phyloP scores from a whole-genome alignment of 192 early-diverging fungal genomes.

The Jimgerdemannia lactiflua region DNA sequence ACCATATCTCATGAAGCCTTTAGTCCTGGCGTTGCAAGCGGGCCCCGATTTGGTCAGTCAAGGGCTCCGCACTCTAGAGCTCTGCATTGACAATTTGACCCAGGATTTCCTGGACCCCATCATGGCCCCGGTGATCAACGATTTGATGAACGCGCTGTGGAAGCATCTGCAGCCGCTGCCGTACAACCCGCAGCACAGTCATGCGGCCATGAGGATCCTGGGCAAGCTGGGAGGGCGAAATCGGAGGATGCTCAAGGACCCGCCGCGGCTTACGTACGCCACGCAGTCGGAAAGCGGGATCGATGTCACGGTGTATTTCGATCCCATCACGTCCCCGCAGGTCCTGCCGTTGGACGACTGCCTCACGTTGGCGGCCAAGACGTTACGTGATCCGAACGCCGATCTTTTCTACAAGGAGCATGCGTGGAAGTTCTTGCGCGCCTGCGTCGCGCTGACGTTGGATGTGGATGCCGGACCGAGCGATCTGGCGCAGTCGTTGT shows the following conservation, averaged over 20 bases:
- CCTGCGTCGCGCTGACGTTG: slow-evolving; percentile 63
- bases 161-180: slow-evolving; percentile 86
- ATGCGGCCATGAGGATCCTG: slow-evolving; percentile 86
- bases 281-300: slow-evolving; percentile 50
- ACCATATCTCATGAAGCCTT: slow-evolving; percentile 92
- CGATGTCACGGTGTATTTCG: slow-evolving; percentile 59
- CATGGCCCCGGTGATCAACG: slow-evolving; percentile 88
- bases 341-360: slow-evolving; percentile 57
- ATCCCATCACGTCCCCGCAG: slow-evolving; percentile 42
- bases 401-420: slow-evolving; percentile 52
- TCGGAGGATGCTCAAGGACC: slow-evolving; percentile 77
- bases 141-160: slow-evolving; percentile 94
- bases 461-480: slow-evolving; percentile 57
- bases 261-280: slow-evolving; percentile 48
- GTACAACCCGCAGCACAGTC: slow-evolving; percentile 79
- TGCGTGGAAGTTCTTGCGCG: slow-evolving; percentile 66
- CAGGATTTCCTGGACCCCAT: slow-evolving; percentile 98
- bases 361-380: slow-evolving; percentile 46
- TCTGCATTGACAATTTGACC: slow-evolving; percentile 97
- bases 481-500: slow-evolving; percentile 37
- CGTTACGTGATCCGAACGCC: slow-evolving; percentile 50
- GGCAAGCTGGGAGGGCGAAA: slow-evolving; percentile 99
- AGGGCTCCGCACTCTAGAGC: slow-evolving; percentile 92
- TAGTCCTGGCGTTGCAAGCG: slow-evolving; percentile 89
- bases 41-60: slow-evolving; percentile 95